A percentile compares a stretch with the other conserved stretches of the same genome.
Evolutionary conservation across 768 basidiomycete genomes (phyloP).

Genomic region (Phlegmacium glaucopus): DNA sequence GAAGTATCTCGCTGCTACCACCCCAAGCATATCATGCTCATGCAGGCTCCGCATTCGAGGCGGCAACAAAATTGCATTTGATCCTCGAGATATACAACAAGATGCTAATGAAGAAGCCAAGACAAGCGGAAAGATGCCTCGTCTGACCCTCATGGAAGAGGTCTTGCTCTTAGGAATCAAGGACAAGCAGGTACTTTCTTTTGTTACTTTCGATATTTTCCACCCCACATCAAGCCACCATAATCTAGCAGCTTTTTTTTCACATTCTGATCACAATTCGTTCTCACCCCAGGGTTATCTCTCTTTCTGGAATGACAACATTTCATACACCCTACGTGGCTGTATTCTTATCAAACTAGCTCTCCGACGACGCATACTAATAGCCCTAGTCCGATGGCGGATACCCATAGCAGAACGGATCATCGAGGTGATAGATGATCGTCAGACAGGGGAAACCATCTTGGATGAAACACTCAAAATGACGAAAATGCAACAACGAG

Average conservation of each 20-base stretch:
- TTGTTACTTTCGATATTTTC: too few relatives aligned
- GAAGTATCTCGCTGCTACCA: too few relatives aligned
- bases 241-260: too few relatives aligned
- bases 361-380: constrained; percentile 81
- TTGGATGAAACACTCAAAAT: constrained; percentile 94
- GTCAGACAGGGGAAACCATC: too few relatives aligned
- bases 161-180: constrained; percentile 95
- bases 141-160: too few relatives aligned
- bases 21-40: constrained; percentile 39
- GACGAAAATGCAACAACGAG: constrained; percentile 84
- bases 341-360: constrained; percentile 98
- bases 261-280: constrained; percentile 36
- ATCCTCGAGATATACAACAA: too few relatives aligned
- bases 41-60: constrained; percentile 85
- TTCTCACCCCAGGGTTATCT: constrained; percentile 84
- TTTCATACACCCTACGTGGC: constrained; percentile 97
- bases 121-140: too few relatives aligned
- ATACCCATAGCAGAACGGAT: constrained; percentile 90
- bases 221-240: too few relatives aligned
- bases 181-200: constrained; percentile 97
- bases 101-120: too few relatives aligned
- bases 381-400: constrained; percentile 86
- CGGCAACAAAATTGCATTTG: constrained; percentile 79
- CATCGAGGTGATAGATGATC: too few relatives aligned
- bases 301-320: constrained; percentile 99